Conservation (phyloP, 2,329 filamentous ascomycete genomes). For the Sarocladium kiliense region DNA sequence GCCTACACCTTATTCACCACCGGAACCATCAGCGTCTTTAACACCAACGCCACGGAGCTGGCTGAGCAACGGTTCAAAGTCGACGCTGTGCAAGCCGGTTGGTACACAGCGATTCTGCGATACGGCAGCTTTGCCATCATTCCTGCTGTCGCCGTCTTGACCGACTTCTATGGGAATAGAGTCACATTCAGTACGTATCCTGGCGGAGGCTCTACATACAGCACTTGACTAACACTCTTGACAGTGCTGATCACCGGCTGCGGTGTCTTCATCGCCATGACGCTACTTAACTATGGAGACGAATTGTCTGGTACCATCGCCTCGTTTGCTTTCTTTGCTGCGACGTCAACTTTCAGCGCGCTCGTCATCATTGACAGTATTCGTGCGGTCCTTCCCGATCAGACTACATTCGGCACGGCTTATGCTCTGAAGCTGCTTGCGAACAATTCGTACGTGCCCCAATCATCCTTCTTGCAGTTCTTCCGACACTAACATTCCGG, state of each 20-base stretch:
- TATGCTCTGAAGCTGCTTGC: constrained; percentile 49
- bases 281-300: constrained; percentile 40
- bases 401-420: constrained; percentile 45
- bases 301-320: constrained; percentile 43
- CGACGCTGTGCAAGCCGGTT: constrained; percentile 43
- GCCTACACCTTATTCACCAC: constrained; percentile 49
- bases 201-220: neutral
- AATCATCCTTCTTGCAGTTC: neutral
- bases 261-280: constrained; percentile 43
- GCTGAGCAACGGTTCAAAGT: constrained; percentile 50
- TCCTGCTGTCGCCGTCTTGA: constrained; percentile 42
- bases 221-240: neutral
- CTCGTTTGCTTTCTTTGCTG: constrained; percentile 46
- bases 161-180: constrained; percentile 46
- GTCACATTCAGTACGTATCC: constrained; percentile 20
- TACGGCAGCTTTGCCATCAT: constrained; percentile 49
- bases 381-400: constrained; percentile 45
- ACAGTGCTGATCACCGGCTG: constrained; percentile 36
- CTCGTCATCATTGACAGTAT: constrained; percentile 48
- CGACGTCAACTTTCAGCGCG: constrained; percentile 42
- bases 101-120: constrained; percentile 46
- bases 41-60: constrained; percentile 50
- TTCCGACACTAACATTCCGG: constrained; percentile 1
- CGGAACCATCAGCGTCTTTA: constrained; percentile 42
- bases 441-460: constrained; percentile 33